These are phyloP conservation scores for Lycium barbarum DNA, from an alignment of 257 asterid genomes.

Conservation along the genomic window DNA sequence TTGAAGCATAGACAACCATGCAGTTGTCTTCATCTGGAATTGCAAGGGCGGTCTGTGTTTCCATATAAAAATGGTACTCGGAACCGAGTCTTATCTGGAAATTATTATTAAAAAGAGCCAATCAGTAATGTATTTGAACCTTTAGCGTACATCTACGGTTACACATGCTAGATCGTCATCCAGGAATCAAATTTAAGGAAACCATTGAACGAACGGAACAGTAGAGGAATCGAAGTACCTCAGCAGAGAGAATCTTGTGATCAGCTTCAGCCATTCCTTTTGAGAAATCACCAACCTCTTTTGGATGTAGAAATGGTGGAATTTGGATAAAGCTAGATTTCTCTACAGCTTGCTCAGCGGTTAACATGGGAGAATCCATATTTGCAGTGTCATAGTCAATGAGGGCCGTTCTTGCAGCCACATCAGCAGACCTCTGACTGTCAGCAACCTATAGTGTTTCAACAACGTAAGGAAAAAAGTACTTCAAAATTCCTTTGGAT, in stretches of 20 bases:
- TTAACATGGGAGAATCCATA: conserved; percentile 67
- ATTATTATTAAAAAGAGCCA: background rate
- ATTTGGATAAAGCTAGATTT: conserved; percentile 63
- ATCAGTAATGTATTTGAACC: background rate
- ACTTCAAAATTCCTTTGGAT: background rate
- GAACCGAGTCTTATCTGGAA: conserved; percentile 67
- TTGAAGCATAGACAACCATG: too few relatives aligned
- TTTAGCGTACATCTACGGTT: background rate
- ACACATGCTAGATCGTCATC: background rate
- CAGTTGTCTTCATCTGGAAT: too few relatives aligned
- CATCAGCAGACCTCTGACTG: conserved; percentile 59
- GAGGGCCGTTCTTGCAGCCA: conserved; percentile 58
- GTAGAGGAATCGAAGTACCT: conserved; percentile 45
- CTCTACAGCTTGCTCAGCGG: conserved; percentile 71
- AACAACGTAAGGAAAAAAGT: background rate
- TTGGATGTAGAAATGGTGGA: conserved; percentile 52
- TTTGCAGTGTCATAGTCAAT: conserved; percentile 58
- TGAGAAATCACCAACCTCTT: conserved; percentile 62
- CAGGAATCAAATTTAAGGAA: background rate
- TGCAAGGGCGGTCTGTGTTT: too few relatives aligned
- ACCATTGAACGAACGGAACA: background rate
- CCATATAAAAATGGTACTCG: conserved; percentile 42
- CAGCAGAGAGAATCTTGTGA: conserved; percentile 62
- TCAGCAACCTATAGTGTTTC: conserved; percentile 54
- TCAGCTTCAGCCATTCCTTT: conserved; percentile 84